Evolutionary conservation across 352 stramenopile species (phyloP).

Genomic region (Phytophthora agathidicida): DNA sequence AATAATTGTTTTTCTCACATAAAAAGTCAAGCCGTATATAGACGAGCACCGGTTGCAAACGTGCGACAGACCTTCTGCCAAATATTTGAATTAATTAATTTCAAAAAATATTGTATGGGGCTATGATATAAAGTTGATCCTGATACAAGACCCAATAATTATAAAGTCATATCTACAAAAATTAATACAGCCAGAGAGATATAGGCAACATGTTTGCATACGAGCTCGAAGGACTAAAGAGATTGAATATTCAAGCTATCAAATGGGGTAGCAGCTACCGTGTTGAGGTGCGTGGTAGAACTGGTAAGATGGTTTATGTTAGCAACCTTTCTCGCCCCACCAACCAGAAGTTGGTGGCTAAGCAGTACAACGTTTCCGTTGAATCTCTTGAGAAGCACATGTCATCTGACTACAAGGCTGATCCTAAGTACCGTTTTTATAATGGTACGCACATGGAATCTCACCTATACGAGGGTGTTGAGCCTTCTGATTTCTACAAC

Average conservation of each 20-base stretch:
- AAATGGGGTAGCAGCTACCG: conserved; percentile 7
- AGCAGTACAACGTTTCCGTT: background rate
- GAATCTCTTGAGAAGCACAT: background rate
- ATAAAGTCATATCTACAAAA: background rate
- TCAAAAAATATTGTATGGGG: background rate
- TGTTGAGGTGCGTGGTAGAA: background rate
- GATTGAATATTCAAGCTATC: conserved; percentile 2
- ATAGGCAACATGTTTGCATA: conserved; percentile 1
- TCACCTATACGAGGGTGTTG: background rate
- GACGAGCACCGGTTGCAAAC: background rate
- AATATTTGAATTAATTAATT: conserved; percentile 1
- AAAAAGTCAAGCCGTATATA: conserved; percentile 8
- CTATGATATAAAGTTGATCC: conserved; percentile 3
- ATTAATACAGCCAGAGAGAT: conserved; percentile 6
- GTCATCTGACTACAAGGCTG: background rate
- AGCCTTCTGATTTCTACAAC: background rate
- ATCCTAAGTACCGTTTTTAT: background rate
- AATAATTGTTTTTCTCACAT: conserved; percentile 6
- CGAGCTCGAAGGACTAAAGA: conserved; percentile 5
- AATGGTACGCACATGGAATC: background rate
- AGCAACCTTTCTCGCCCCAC: background rate
- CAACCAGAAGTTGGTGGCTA: background rate
- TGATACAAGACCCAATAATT: conserved; percentile 8
- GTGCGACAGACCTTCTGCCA: background rate
- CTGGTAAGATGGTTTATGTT: background rate